Percentiles rank a stretch among this genome's conserved stretches.
Conservation (phyloP, 2,329 filamentous ascomycete genomes). For the Cytospora chrysosperma region DNA sequence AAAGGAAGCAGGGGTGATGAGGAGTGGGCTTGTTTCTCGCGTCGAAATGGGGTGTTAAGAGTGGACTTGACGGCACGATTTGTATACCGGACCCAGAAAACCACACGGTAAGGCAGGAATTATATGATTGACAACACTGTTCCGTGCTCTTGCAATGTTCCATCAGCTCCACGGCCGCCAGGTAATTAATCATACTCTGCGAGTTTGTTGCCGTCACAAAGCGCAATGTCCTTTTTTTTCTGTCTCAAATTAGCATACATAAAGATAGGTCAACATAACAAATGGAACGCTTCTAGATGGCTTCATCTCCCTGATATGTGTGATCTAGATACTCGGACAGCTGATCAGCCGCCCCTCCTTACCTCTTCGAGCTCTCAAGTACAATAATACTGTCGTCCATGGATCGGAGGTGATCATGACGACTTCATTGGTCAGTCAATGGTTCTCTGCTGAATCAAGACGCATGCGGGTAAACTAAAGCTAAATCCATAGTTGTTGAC, state of each 20-base stretch:
- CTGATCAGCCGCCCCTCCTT: not conserved
- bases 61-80: not conserved
- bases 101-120: not conserved
- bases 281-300: not conserved
- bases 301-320: not conserved
- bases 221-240: not conserved
- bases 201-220: not conserved
- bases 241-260: not conserved
- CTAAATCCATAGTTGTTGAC: not conserved
- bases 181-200: too few relatives aligned
- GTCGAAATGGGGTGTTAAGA: not conserved
- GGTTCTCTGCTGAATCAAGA: not conserved
- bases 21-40: not conserved
- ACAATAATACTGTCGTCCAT: too few relatives aligned
- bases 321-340: not conserved
- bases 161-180: too few relatives aligned
- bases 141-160: too few relatives aligned
- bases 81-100: not conserved
- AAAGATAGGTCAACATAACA: not conserved
- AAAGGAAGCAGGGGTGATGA: not conserved
- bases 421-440: not conserved
- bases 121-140: too few relatives aligned
- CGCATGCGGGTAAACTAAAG: not conserved
- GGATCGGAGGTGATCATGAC: not conserved
- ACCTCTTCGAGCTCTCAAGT: too few relatives aligned